Evolutionary conservation across 208 protist genomes (phyloP).

Genomic region (Trypanosoma melophagium): DNA sequence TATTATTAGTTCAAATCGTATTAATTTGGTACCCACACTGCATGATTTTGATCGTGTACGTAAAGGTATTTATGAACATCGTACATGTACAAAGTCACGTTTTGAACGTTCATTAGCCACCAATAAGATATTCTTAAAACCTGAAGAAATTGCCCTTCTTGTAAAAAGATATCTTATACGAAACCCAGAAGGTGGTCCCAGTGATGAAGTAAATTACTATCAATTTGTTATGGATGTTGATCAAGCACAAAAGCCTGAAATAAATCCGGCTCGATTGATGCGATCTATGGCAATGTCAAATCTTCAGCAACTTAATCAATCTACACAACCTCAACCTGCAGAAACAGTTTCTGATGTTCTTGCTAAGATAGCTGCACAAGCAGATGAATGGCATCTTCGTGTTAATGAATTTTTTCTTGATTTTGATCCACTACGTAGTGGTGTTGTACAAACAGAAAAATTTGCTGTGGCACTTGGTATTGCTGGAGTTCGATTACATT

Average conservation of each 20-base stretch:
- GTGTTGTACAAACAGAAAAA: slow-evolving; percentile 47
- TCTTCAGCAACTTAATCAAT: slow-evolving; percentile 17
- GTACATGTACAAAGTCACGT: slow-evolving; percentile 76
- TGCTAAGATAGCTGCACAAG: slow-evolving; percentile 53
- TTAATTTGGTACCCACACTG: slow-evolving; percentile 79
- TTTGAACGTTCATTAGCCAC: slow-evolving; percentile 82
- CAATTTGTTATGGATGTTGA: slow-evolving; percentile 89
- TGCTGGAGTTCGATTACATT: slow-evolving; percentile 51
- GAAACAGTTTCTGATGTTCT: slow-evolving; percentile 43
- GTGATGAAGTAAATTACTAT: slow-evolving; percentile 87
- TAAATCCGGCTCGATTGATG: slow-evolving; percentile 3
- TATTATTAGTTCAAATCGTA: slow-evolving; percentile 66
- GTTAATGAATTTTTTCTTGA: slow-evolving; percentile 75
- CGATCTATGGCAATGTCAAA: slow-evolving; percentile 6
- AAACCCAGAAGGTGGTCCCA: slow-evolving; percentile 52
- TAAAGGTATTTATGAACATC: slow-evolving; percentile 84
- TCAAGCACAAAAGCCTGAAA: slow-evolving; percentile 33
- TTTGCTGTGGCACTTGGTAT: slow-evolving; percentile 71
- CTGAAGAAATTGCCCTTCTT: slow-evolving; percentile 74
- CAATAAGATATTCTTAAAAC: slow-evolving; percentile 78
- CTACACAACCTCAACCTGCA: slow-evolving; percentile 23
- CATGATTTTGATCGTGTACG: slow-evolving; percentile 87
- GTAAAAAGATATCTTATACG: slow-evolving; percentile 78
- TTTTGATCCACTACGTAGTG: slow-evolving; percentile 79
- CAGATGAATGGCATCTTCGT: slow-evolving; percentile 53